Conservation (phyloP, 169 alveolate species). For the Plasmodium knowlesi region DNA sequence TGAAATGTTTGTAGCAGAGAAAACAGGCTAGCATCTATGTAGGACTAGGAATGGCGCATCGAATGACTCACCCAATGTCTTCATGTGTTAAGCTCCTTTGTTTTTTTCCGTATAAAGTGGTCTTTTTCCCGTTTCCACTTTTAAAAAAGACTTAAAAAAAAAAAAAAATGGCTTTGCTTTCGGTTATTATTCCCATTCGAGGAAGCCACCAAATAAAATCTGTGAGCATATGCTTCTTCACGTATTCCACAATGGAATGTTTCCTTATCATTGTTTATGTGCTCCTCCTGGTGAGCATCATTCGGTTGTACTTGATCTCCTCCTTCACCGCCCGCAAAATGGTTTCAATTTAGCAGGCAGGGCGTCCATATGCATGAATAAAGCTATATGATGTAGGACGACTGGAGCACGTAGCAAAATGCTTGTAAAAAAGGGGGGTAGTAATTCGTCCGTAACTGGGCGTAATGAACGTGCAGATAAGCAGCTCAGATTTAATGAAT, state of each 20-base stretch:
- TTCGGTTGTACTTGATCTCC: not conserved
- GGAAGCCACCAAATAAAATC: not conserved
- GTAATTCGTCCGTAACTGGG: not conserved
- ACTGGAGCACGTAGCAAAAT: not conserved
- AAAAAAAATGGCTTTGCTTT: not conserved
- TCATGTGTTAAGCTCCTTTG: not conserved
- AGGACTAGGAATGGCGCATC: not conserved
- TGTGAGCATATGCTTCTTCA: not conserved
- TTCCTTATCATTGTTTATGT: not conserved
- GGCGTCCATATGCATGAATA: not conserved
- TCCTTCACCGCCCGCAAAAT: not conserved
- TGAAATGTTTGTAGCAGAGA: not conserved
- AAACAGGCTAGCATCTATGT: not conserved
- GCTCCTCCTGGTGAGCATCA: not conserved
- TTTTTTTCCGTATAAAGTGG: not conserved
- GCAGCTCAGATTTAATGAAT: not conserved
- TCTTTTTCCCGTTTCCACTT: not conserved
- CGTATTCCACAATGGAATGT: not conserved
- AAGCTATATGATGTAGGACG: not conserved
- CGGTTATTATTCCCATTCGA: not conserved
- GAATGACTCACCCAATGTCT: not conserved
- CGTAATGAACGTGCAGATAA: not conserved
- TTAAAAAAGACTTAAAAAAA: not conserved
- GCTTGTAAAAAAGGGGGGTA: not conserved
- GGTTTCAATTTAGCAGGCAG: not conserved